Base-by-base conservation (phyloP, 352 stramenopile genomes). In the Globisporangium barbulae region DNA sequence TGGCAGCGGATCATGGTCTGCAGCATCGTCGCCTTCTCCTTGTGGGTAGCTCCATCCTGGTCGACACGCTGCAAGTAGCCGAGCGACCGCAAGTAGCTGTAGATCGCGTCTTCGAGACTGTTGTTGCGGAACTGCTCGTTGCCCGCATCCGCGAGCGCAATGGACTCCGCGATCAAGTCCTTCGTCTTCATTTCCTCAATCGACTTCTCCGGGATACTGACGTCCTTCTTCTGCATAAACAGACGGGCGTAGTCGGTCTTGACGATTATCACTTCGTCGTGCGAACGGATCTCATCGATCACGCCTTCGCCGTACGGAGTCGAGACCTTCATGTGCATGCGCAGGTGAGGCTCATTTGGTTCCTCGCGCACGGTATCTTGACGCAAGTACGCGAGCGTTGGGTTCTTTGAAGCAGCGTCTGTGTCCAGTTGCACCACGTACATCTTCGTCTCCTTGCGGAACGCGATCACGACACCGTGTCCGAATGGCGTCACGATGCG, bases 1-100 rank as follows among this genome's bases (percentile, higher is more conserved):
- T 95, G 87, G 61, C 87, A 95, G 37, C 87, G 87, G 44, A 95
- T 91, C 87, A 95, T 95, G 17, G 87, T 95, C 74, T 93, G 84
- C 17, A 95, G 77, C 61, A 93, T 90, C 33, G 75, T 88, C 44
- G 87, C 87, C 67, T 93, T 95, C 48, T 95, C 80, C 65, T 95
- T 95, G 69, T 95, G 83, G 0, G 84, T 93, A 15, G 87, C 81
- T 7, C 44, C 69, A 33, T 93, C 81, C 58, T 95, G 84, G 53
- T 93, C 65, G 31, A 95, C 84, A 35, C 84, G 83, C 56, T 93
- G 81, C 56, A 95, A 68, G 61, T 83, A 93, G 22, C 63, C 77
- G 6, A 95, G 63, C 28, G 83, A 75, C 3, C 82, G 74, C 58
- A 95, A 69, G 61, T 95, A 95, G 67, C 67, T 91, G 68, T 82